A percentile compares a stretch with the other conserved stretches of the same genome.
Evolutionary conservation across 176 grass and related monocot genomes (phyloP).

Genomic region (Ampelocalamus luodianensis): DNA sequence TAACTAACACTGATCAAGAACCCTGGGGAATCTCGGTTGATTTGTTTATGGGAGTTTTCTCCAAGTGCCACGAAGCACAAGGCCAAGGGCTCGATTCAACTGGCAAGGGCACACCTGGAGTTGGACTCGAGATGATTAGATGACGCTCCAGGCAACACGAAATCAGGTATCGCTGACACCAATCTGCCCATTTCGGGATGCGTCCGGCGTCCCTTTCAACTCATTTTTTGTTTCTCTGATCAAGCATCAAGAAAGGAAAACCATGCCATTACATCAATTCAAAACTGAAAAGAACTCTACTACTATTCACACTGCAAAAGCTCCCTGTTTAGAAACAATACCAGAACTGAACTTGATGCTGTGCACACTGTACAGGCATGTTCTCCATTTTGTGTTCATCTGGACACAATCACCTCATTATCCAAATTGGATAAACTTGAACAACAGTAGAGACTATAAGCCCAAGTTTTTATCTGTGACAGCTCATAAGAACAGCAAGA

Average conservation of each 20-base stretch:
- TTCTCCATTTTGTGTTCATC: constrained; percentile 5
- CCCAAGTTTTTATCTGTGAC: background rate
- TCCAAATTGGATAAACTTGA: background rate
- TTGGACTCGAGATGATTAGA: background rate
- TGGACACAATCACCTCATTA: background rate
- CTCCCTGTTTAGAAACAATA: constrained; percentile 1
- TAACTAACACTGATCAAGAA: background rate
- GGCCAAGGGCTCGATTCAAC: background rate
- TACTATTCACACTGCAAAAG: background rate
- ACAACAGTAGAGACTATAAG: background rate
- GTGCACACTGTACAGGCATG: constrained; percentile 27
- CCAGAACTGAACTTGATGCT: background rate
- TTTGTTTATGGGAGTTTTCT: no score
- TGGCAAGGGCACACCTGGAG: background rate
- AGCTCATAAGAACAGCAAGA: background rate
- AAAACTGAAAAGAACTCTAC: constrained; percentile 1
- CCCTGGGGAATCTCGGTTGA: no score
- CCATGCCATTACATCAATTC: background rate
- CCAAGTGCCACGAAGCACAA: background rate
- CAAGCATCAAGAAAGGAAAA: constrained; percentile 20
- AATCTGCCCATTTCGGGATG: background rate
- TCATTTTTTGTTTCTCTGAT: background rate
- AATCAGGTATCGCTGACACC: background rate
- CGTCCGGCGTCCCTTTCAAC: background rate
- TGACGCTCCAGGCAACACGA: background rate